Base-by-base conservation (phyloP, 169 alveolate species). In the Cryptosporidium parvum region DNA sequence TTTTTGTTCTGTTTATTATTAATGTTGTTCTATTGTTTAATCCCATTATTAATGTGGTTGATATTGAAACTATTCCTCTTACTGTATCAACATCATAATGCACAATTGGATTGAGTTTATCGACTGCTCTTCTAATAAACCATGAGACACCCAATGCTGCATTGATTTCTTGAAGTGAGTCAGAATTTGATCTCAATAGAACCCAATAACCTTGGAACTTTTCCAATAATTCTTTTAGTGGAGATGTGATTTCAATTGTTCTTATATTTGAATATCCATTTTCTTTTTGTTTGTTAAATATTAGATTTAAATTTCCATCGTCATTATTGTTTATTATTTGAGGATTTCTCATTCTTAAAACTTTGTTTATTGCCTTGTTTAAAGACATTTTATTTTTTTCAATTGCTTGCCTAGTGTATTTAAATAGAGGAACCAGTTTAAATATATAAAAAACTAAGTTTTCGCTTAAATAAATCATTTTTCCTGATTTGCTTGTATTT, bases 91-190 rank as follows among this genome's bases (percentile, higher is more conserved):
- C 75, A 80, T 80, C 75, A 39, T 80, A 80, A 61, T 80, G 89
- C 16, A 80, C 89, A 61, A 80, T 48, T 44, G 89, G 89, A 44
- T 80, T 80, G 5, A 80, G 31, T 44, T 80, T 80, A 23, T 80
- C 89, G 6, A 80, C 80, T 26, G 89, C 89, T 42, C 89, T 80
- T 26, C 89, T 59, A 16, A 80, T 80, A 31, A 80, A 62, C 89
- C 89, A 80, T 21, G 89, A 80, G n/a, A 80, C 89, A 12, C 89
- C 89, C 35, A 80, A 37, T 44, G 89, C 89, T 31, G 89, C 89
- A 39, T 80, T 80, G 16, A 80, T 59, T 80, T 80, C 89, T 44
- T 80, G 89, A 4, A 80, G 68, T 23, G 89, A 80, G 35, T 80
- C 89, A 42, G 89, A 80, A 80, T 80, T 59, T 23, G 73, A 62